A percentile compares a stretch with the other conserved stretches of the same genome.
Conservation (phyloP, 2,329 filamentous ascomycete genomes). For the Stagonosporopsis vannaccii region DNA sequence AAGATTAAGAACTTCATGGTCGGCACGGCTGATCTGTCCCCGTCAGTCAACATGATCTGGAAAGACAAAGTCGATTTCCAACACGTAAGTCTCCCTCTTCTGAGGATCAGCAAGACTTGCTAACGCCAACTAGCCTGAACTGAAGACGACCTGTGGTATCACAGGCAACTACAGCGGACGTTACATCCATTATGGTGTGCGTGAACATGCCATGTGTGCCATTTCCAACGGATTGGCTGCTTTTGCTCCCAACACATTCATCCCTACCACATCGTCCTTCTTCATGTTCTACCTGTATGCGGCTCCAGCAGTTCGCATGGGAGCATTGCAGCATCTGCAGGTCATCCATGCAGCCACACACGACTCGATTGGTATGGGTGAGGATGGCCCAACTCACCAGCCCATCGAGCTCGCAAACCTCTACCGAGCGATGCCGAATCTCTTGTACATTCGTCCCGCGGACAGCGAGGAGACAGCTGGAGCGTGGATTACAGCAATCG, state of each 20-base stretch:
- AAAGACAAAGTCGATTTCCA: slow-evolving; percentile 61
- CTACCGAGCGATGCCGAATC: slow-evolving; percentile 69
- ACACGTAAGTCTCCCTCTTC: slow-evolving; percentile 47
- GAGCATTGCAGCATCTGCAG: slow-evolving; percentile 63
- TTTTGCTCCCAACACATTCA: slow-evolving; percentile 51
- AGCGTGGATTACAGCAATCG: slow-evolving; percentile 61
- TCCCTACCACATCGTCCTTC: slow-evolving; percentile 63
- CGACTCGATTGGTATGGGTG: slow-evolving; percentile 62
- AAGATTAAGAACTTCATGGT: slow-evolving; percentile 95
- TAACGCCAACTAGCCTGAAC: slow-evolving; percentile 34
- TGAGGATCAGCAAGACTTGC: not conserved
- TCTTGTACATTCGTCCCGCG: slow-evolving; percentile 66
- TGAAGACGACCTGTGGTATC: slow-evolving; percentile 54
- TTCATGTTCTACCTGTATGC: slow-evolving; percentile 71
- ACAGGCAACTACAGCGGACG: slow-evolving; percentile 64
- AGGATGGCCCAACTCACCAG: slow-evolving; percentile 70
- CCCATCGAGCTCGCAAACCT: slow-evolving; percentile 65
- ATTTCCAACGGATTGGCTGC: slow-evolving; percentile 65
- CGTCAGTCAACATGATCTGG: slow-evolving; percentile 62
- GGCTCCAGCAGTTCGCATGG: slow-evolving; percentile 67
- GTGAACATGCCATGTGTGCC: slow-evolving; percentile 49
- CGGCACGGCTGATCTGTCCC: slow-evolving; percentile 65
- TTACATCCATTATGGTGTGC: slow-evolving; percentile 55
- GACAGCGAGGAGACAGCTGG: slow-evolving; percentile 66
- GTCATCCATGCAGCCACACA: slow-evolving; percentile 68